Evolutionary conservation across 352 stramenopile species (phyloP), one percentile per base, ranked within the genome.

Genomic region (Globisporangium canariense): DNA sequence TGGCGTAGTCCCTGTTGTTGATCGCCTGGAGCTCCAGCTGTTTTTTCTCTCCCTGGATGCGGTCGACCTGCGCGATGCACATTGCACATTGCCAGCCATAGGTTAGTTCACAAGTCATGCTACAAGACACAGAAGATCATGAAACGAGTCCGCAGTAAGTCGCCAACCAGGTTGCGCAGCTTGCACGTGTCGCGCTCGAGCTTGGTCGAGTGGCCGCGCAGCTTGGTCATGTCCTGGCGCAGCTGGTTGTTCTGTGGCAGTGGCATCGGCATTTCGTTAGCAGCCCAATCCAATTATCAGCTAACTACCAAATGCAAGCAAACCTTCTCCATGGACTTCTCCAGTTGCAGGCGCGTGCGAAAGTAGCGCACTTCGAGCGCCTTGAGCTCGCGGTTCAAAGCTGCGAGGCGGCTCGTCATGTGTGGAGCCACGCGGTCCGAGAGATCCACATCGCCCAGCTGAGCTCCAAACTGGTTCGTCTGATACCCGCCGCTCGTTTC

Each of bases 1-100:
- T 90, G 30, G 83, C 86, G 55, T 94, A 95, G 67, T 93, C 84
- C 34, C 86, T 78, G 40, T 93, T 93, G 43, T 63, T 71, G 54
- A 93, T 91, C n/a, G 86, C 86, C 51, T 95, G 86, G 9, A 81
- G 69, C 71, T 95, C 83, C n/a, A 91, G 36, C 32, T 87, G 73
- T 56, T 88, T 89, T 58, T 89, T 88, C 36, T 95, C 83, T 18
- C 66, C 70, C 43, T 91, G 83, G 43, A 95, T 81, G 2, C 81
- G 79, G 52, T 94, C 81, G 43, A 94, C 76, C 82, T 91, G 55
- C 25, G 41, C 47, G 45, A 55, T 62, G 54, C 57, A 11, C 34
- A 55, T 28, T 2, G 18, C 20, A n/a, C 32, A 28, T 41, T 9
- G 1, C 45, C 52, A 32, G 32, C 16, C 28, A 16, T 20, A 36